phyloP scores from a whole-genome alignment of 495 filamentous ascomycete genomes.

The Xylaria scruposa region DNA sequence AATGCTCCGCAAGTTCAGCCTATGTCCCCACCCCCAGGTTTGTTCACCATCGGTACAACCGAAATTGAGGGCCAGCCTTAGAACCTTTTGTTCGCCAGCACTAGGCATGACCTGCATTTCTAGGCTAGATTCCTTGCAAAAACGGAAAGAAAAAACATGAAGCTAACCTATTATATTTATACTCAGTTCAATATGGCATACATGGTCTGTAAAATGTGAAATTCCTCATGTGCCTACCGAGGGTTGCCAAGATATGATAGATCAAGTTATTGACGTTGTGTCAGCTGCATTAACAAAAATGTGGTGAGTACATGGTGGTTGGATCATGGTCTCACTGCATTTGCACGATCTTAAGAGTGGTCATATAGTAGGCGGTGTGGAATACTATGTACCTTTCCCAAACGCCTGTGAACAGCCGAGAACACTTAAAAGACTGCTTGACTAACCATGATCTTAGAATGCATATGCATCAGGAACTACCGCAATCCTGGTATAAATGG shows the following conservation, averaged over 20 bases:
- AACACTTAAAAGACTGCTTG: background rate
- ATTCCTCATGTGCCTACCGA: background rate
- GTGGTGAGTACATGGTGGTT: background rate
- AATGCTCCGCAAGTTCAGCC: background rate
- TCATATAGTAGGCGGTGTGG: conserved; percentile 3
- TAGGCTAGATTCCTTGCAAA: background rate
- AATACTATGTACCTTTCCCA: background rate
- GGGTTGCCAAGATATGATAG: background rate
- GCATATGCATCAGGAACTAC: background rate
- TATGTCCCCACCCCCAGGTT: background rate
- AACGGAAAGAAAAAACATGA: background rate
- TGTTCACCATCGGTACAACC: conserved; percentile 7
- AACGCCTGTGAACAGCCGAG: background rate
- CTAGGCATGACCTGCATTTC: conserved; percentile 2
- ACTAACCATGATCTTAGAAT: background rate
- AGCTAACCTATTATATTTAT: background rate
- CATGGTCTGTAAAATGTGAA: background rate
- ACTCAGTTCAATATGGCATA: background rate
- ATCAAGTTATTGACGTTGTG: background rate
- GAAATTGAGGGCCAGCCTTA: background rate
- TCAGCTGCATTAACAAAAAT: background rate
- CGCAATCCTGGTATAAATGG: background rate
- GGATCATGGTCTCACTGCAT: background rate
- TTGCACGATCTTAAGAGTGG: background rate
- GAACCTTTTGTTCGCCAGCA: background rate